Evolutionary conservation across 192 early-diverging fungal genomes (phyloP).

Genomic region (Mortierella hygrophila): DNA sequence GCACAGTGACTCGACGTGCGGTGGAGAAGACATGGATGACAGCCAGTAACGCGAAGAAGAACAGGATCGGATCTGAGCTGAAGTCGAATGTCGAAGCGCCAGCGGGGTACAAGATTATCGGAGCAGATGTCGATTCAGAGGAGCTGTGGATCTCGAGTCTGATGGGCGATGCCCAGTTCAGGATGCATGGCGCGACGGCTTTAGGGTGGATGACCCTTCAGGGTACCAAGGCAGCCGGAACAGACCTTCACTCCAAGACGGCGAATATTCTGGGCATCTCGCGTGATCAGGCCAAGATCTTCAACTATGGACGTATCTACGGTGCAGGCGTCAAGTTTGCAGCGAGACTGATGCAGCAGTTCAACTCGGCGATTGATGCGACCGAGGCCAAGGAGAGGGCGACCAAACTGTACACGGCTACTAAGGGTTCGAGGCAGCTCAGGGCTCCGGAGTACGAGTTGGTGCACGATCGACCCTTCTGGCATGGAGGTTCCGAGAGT

Average conservation of each 20-base stretch:
- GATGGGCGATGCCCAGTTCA: constrained; percentile 94
- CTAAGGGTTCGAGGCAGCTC: constrained; percentile 81
- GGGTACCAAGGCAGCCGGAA: constrained; percentile 88
- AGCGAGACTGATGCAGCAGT: constrained; percentile 80
- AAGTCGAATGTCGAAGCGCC: constrained; percentile 92
- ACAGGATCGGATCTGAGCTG: constrained; percentile 93
- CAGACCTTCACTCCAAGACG: constrained; percentile 95
- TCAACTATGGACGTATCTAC: constrained; percentile 97
- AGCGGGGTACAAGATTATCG: constrained; percentile 86
- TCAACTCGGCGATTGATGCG: constrained; percentile 77
- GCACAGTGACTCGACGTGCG: constrained; percentile 93
- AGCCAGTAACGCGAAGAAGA: constrained; percentile 91
- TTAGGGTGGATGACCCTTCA: constrained; percentile 99
- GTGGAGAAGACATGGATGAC: constrained; percentile 97
- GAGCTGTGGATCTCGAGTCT: constrained; percentile 97
- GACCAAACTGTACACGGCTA: constrained; percentile 77
- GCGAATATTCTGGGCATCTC: constrained; percentile 89
- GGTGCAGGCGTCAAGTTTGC: constrained; percentile 93
- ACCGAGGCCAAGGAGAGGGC: constrained; percentile 76
- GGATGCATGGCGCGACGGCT: constrained; percentile 92
- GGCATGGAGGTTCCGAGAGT: constrained; percentile 93
- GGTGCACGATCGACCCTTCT: constrained; percentile 65
- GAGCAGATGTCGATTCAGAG: constrained; percentile 97
- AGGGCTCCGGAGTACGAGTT: constrained; percentile 28
- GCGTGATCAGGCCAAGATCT: constrained; percentile 92